Evolutionary conservation across 2,329 filamentous ascomycete genomes (phyloP), one percentile per base, ranked within the genome.

Genomic region (Pseudogymnoascus sp.): DNA sequence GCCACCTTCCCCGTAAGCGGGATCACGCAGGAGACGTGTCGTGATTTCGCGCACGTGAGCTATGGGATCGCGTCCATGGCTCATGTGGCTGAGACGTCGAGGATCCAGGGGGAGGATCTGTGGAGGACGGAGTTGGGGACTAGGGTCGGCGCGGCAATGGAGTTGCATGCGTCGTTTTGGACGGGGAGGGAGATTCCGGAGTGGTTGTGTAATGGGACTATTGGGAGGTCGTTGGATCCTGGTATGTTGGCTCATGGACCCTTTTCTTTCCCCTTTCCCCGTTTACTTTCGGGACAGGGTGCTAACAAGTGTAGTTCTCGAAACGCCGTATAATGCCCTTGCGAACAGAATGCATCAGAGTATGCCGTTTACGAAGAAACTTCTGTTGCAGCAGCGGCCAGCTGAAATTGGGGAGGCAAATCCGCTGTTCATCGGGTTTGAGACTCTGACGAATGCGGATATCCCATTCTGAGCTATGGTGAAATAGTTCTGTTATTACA

Each of bases 11-110:
- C 35, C 8, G 28, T 60, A n/a, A 64, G 62, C 42, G 66, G 68
- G 16, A 61, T 67, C 16, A 63, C 64, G n/a, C 68, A 72, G 61
- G 70, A 72, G 61, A 72, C 68, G 6, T 72, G 69, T 35, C 69
- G 70, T 25, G 71, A 71, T 59, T 65, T 71, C 11, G 65, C 66
- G 12, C 71, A 72, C 55, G 69, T 68, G 3, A 67, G 69, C 2
- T 71, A 71, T 55, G 65, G 64, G 12, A 64, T 72, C n/a, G 60
- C 64, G 3, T 69, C 66, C 16, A 71, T 72, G 41, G 64, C 69
- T 1, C 71, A 72, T 52, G 64, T 72, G n/a, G 66, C 69, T 5
- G 69, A 72, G 62, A 71, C 69, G 2, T 66, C 69, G 2, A 63
- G 68, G 5, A 72, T 72, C 16, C 70, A 72, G 61, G 69, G 69